Percentiles rank a stretch among this genome's conserved stretches.
Evolutionary conservation across 345 rosid species (phyloP).

Genomic region (Bruguiera parviflora): DNA sequence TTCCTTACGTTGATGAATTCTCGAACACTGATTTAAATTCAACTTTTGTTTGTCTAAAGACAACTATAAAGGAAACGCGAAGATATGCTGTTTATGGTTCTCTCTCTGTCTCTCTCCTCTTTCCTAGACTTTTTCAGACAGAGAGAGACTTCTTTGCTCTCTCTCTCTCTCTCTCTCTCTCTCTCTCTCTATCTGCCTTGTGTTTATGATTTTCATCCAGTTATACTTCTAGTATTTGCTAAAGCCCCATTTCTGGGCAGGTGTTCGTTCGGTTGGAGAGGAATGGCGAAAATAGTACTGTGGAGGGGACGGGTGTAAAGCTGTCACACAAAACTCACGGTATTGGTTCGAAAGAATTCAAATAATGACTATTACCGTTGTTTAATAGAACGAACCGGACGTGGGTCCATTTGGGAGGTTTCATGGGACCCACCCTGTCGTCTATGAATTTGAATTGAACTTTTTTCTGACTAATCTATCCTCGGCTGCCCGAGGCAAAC

Average conservation of each 20-base stretch:
- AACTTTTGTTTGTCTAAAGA: neutral
- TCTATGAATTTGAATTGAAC: too few species aligned
- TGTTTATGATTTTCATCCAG: too few species aligned
- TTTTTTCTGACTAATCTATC: too few species aligned
- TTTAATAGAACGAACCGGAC: too few species aligned
- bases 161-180: neutral
- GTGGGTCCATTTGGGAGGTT: too few species aligned
- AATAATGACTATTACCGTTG: neutral
- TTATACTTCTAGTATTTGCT: neutral
- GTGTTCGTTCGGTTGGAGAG: too few species aligned
- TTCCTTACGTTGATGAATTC: constrained; percentile 1
- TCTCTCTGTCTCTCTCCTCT: neutral
- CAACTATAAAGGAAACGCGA: neutral
- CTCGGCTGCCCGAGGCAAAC: too few species aligned
- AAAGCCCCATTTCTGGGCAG: neutral
- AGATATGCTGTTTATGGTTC: neutral
- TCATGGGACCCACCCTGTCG: too few species aligned
- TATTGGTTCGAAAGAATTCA: constrained; percentile 23
- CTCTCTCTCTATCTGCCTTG: neutral
- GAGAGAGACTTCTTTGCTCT: neutral
- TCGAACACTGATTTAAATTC: neutral
- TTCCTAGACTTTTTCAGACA: neutral
- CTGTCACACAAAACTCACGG: constrained; percentile 27
- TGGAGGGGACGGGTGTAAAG: constrained; percentile 41
- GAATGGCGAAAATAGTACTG: neutral